A percentile compares a stretch with the other conserved stretches of the same genome.
Evolutionary conservation across 2,329 filamentous ascomycete species (phyloP).

Genomic region (Arthrinium puccinioides): DNA sequence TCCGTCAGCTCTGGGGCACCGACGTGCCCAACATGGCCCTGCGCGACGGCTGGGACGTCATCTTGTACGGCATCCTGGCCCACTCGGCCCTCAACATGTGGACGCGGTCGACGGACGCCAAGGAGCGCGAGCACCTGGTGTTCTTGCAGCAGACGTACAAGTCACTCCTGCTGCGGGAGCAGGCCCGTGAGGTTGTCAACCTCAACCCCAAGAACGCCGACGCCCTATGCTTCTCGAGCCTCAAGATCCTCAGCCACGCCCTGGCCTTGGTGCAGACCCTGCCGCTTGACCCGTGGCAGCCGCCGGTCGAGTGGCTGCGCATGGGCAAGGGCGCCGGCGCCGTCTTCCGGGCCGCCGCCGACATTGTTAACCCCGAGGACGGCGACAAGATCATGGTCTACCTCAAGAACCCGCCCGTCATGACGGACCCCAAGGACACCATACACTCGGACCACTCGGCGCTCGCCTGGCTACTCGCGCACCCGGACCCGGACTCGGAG

Average conservation of each 20-base stretch:
- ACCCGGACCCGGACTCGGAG: slow-evolving; percentile 15
- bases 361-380: slow-evolving; percentile 7
- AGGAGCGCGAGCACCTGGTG: slow-evolving; percentile 20
- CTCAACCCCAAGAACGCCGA: slow-evolving; percentile 23
- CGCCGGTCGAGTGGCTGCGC: slow-evolving; percentile 28
- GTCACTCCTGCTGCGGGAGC: slow-evolving; percentile 26
- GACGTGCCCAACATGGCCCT: slow-evolving; percentile 26
- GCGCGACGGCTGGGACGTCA: slow-evolving; percentile 20
- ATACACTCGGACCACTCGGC: slow-evolving; percentile 21
- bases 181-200: slow-evolving; percentile 25
- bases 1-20: slow-evolving; percentile 20
- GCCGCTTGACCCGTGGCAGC: slow-evolving; percentile 26
- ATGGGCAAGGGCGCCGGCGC: slow-evolving; percentile 26
- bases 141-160: slow-evolving; percentile 28
- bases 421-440: slow-evolving; percentile 21
- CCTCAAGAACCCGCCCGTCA: slow-evolving; percentile 17
- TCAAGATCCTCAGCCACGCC: slow-evolving; percentile 28
- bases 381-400: slow-evolving; percentile 18
- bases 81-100: slow-evolving; percentile 30
- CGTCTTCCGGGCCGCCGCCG: slow-evolving; percentile 21
- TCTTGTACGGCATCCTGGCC: slow-evolving; percentile 27
- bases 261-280: slow-evolving; percentile 30
- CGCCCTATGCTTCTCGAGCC: slow-evolving; percentile 25
- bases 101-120: slow-evolving; percentile 15
- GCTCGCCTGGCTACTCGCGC: slow-evolving; percentile 26